phyloP scores from a whole-genome alignment of 805 yeast genomes.

The Hermanozyma aechmeae region DNA sequence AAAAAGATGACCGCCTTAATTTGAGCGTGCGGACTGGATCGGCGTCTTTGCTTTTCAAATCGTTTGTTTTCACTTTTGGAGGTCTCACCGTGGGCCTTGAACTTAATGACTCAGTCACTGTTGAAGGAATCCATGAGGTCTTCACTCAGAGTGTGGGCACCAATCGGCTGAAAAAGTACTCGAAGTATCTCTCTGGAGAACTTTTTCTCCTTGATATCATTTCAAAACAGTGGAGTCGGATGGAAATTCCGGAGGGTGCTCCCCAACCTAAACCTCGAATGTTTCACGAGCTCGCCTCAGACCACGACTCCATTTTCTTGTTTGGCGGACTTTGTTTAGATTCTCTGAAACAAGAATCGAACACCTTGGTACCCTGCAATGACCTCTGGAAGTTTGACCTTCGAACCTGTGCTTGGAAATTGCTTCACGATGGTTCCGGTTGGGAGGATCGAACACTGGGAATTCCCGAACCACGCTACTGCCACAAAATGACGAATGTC shows the following conservation, averaged over 20 bases:
- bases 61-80: conserved; percentile 58
- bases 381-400: conserved; percentile 66
- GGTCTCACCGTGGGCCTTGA: conserved; percentile 56
- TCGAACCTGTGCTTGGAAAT: conserved; percentile 42
- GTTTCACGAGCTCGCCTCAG: conserved; percentile 48
- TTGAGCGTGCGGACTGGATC: conserved; percentile 64
- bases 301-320: conserved; percentile 42
- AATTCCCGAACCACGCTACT: conserved; percentile 37
- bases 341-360: too few species aligned
- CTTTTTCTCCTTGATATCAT: conserved; percentile 51
- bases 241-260: conserved; percentile 13
- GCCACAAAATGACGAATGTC: conserved; percentile 41
- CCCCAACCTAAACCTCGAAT: conserved; percentile 39
- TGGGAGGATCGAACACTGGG: conserved; percentile 9
- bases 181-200: conserved; percentile 50
- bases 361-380: conserved; percentile 35
- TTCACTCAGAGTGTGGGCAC: conserved; percentile 21
- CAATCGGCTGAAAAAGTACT: conserved; percentile 14
- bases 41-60: conserved; percentile 46
- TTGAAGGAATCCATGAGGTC: conserved; percentile 28
- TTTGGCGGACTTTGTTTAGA: conserved; percentile 54
- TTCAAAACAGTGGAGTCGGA: conserved; percentile 48
- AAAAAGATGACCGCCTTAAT: conserved; percentile 44
- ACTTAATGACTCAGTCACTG: conserved; percentile 25
- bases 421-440: conserved; percentile 32